Conservation (phyloP, 495 filamentous ascomycete species). For the Penicillium cinerascens region DNA sequence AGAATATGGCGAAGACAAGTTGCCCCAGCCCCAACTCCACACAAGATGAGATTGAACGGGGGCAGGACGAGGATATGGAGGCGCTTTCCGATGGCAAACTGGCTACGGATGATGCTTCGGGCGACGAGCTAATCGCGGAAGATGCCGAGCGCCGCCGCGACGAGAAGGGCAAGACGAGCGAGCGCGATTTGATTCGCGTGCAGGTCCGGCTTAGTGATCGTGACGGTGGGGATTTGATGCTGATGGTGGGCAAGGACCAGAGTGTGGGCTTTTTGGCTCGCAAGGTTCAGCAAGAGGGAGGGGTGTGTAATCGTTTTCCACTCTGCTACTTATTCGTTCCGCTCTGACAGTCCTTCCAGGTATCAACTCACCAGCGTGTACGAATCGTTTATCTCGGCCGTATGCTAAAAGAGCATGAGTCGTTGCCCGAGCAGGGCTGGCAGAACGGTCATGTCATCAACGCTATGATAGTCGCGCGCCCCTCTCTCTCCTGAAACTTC, state of each 20-base stretch:
- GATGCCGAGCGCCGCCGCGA: slow-evolving; percentile 58
- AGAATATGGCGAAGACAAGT: slow-evolving; percentile 55
- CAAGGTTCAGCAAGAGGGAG: slow-evolving; percentile 61
- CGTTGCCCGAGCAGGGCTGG: slow-evolving; percentile 70
- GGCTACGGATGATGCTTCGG: slow-evolving; percentile 42
- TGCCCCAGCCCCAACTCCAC: background rate
- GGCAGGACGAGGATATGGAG: slow-evolving; percentile 43
- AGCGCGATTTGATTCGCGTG: slow-evolving; percentile 55
- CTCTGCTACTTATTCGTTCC: slow-evolving; percentile 4
- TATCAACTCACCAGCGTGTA: slow-evolving; percentile 53
- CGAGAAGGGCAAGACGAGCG: slow-evolving; percentile 58
- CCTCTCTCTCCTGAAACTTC: background rate
- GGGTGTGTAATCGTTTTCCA: slow-evolving; percentile 47
- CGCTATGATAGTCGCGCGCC: slow-evolving; percentile 61
- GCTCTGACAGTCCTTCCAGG: slow-evolving; percentile 15
- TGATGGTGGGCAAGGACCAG: slow-evolving; percentile 59
- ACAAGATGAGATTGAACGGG: slow-evolving; percentile 22
- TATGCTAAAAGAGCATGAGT: slow-evolving; percentile 63
- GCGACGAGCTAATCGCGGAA: slow-evolving; percentile 45
- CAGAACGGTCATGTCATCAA: slow-evolving; percentile 72
- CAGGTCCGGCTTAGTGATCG: slow-evolving; percentile 67
- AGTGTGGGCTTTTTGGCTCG: slow-evolving; percentile 58
- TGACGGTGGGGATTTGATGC: slow-evolving; percentile 57
- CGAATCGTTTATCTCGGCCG: slow-evolving; percentile 76
- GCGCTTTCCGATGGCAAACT: slow-evolving; percentile 46